Evolutionary conservation across 2,329 filamentous ascomycete genomes (phyloP).

Genomic region (Alternaria longipes): DNA sequence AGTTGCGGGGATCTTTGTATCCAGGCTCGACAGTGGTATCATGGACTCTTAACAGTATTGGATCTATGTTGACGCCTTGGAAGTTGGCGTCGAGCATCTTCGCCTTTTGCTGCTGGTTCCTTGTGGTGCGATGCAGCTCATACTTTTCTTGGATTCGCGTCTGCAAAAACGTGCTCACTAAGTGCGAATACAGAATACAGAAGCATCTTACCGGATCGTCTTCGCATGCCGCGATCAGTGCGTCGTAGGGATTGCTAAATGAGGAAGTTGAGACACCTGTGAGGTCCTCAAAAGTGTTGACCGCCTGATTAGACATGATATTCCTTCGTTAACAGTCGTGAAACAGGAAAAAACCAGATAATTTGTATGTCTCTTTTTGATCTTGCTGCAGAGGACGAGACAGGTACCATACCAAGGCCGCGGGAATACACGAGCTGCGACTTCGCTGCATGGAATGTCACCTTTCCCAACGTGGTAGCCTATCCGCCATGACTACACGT

Average conservation of each 20-base stretch:
- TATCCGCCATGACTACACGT: constrained; percentile 7
- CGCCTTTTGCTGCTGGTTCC: constrained; percentile 78
- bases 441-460: neutral
- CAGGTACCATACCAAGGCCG: neutral
- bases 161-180: constrained; percentile 51
- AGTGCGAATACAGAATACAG: neutral
- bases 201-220: constrained; percentile 68
- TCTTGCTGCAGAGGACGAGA: neutral
- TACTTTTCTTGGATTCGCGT: constrained; percentile 76
- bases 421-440: neutral
- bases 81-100: constrained; percentile 77
- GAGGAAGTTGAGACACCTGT: constrained; percentile 47
- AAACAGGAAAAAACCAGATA: neutral
- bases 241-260: constrained; percentile 77
- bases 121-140: constrained; percentile 73
- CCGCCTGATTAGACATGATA: constrained; percentile 28
- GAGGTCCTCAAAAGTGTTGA: constrained; percentile 51
- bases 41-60: constrained; percentile 75
- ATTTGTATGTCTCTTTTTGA: neutral
- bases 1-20: constrained; percentile 79
- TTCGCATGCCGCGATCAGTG: constrained; percentile 73
- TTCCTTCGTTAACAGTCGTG: neutral
- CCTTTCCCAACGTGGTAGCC: constrained; percentile 11
- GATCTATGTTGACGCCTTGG: constrained; percentile 76
- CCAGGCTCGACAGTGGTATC: constrained; percentile 70